A percentile compares a stretch with the other conserved stretches of the same genome.
Conservation (phyloP, 2,329 filamentous ascomycete species). For the Epichloe gansuensis region DNA sequence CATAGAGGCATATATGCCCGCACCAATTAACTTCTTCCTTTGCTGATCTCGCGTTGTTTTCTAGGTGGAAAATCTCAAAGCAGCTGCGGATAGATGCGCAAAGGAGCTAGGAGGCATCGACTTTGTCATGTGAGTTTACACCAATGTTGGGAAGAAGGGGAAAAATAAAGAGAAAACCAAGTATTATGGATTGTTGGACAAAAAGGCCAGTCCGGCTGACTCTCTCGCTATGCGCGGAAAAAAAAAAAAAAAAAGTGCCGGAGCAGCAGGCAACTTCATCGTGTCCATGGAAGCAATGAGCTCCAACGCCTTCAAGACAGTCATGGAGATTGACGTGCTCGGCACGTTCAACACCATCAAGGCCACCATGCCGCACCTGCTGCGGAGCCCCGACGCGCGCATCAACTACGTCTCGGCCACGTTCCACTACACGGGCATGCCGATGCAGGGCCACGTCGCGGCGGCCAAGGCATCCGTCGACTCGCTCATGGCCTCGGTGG, state of each 20-base stretch:
- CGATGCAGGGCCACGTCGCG: conserved; percentile 78
- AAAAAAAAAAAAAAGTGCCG: conserved; percentile 48
- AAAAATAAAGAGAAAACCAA: neutral
- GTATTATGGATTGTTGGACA: too few species aligned
- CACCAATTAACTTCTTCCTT: neutral
- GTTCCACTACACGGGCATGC: conserved; percentile 79
- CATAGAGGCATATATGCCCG: too few species aligned
- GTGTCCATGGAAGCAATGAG: conserved; percentile 72
- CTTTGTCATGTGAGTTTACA: conserved; percentile 65
- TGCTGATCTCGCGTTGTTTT: neutral
- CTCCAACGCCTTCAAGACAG: conserved; percentile 83
- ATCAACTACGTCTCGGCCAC: conserved; percentile 86
- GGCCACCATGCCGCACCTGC: conserved; percentile 71
- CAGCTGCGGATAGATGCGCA: conserved; percentile 67
- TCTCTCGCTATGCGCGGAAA: neutral
- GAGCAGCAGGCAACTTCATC: conserved; percentile 92
- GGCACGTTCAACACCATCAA: conserved; percentile 94
- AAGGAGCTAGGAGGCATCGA: conserved; percentile 81
- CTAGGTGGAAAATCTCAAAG: conserved; percentile 28
- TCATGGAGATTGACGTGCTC: conserved; percentile 92
- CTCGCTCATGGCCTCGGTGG: conserved; percentile 64
- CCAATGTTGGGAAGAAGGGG: neutral
- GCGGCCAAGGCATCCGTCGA: conserved; percentile 90
- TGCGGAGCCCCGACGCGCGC: conserved; percentile 63
- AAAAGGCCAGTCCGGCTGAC: neutral